A percentile compares a stretch with the other conserved stretches of the same genome.
phyloP scores from a whole-genome alignment of 306 rosid species.

The Hippophae tibetana region DNA sequence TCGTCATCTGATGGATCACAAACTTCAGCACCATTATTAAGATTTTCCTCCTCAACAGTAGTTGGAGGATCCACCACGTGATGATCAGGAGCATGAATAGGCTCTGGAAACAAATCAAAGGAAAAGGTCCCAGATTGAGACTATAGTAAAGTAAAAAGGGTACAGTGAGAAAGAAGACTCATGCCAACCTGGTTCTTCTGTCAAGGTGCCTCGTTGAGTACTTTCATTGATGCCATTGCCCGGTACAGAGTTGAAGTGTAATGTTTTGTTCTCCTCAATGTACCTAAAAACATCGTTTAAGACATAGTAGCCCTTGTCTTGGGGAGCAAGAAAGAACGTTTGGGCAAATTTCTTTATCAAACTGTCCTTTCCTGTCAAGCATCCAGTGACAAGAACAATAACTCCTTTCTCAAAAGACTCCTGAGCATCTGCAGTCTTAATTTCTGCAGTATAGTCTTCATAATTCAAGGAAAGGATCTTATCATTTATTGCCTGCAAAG shows the following conservation, averaged over 20 bases:
- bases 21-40: constrained; percentile 58
- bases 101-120: constrained; percentile 41
- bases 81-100: constrained; percentile 39
- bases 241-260: constrained; percentile 31
- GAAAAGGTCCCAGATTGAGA: constrained; percentile 16
- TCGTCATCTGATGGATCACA: constrained; percentile 54
- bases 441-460: constrained; percentile 83
- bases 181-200: constrained; percentile 61
- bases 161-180: constrained; percentile 3
- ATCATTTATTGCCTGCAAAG: constrained; percentile 78
- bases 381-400: constrained; percentile 86
- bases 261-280: constrained; percentile 52
- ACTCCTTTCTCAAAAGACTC: constrained; percentile 82
- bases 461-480: constrained; percentile 69
- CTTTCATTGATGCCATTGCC: constrained; percentile 39
- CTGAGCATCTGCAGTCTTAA: constrained; percentile 94
- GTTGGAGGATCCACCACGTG: constrained; percentile 41
- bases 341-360: constrained; percentile 76
- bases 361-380: constrained; percentile 88
- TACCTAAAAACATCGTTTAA: constrained; percentile 90
- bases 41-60: constrained; percentile 46
- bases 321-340: constrained; percentile 94
- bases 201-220: constrained; percentile 27
- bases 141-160: constrained; percentile 4
- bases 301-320: constrained; percentile 86